Base-by-base conservation (phyloP, 208 protist genomes). In the Acanthamoeba polyphaga region DNA sequence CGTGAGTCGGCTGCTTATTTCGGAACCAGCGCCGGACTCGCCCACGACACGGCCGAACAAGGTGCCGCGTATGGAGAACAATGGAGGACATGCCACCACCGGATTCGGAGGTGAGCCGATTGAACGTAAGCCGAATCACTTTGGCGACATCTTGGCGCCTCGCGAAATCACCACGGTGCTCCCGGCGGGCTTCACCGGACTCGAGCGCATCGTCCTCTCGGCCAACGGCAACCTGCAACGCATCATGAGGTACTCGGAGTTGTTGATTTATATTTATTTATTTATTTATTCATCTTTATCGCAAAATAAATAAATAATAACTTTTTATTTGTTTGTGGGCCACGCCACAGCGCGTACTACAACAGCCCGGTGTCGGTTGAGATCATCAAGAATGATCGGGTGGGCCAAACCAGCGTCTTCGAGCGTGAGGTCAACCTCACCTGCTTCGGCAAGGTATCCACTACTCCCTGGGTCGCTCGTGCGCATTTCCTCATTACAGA, bases 101-200 rank as follows among this genome's bases (percentile, higher is more conserved):
- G 66, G 66, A 72, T 72, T 72, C 66, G 66, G 66, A 85, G 76
- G 32, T 32, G 49, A 58, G 76, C 1, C 0, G 72, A 85, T 85
- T 27, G 8, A 85, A 84, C 0, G 49, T 1, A 85, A 85, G 15
- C 76, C 76, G 5, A 58, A 85, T 85, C 76, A 85, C 76, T 85
- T 85, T 85, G 76, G 76, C 38, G 76, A 85, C 76, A 85, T 85
- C 38, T 85, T 85, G 76, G 76, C 76, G 8, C 76, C 76, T n/a
- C 38, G 76, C 1, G 76, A 85, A 58, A 53, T 85, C 76, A 32
- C 5, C 19, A 85, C 76, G 17, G 49, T 58, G 38, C 76, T 85
- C 24, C 76, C 76, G 32, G 76, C 38, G 12, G 76, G 76, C 76
- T 85, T 60, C 76, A 85, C 38, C 34, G 76, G 76, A n/a, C 76